Evolutionary conservation across 2,329 filamentous ascomycete species (phyloP).

Genomic region (Fusarium dlaminii): DNA sequence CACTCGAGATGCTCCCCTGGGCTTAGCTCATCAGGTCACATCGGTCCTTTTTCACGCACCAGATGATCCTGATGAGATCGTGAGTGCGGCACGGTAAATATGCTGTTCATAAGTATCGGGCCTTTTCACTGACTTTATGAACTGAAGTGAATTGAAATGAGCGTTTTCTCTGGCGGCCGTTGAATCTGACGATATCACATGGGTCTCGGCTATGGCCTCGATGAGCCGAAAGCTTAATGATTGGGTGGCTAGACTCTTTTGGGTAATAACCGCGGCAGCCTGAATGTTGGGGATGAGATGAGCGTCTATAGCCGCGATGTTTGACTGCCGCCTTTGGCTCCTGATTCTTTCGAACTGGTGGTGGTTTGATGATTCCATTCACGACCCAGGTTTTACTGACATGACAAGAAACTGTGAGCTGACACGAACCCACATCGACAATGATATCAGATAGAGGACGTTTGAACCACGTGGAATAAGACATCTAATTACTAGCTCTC

Average conservation of each 20-base stretch:
- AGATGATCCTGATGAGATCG: not conserved
- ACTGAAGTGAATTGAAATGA: not conserved
- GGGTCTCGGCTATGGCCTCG: not conserved
- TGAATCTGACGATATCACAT: not conserved
- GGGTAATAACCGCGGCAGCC: not conserved
- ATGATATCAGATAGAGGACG: rapidly evolving
- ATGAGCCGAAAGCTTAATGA: not conserved
- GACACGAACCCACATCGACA: rapidly evolving
- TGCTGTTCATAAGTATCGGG: not conserved
- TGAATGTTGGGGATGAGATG: not conserved
- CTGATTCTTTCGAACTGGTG: rapidly evolving
- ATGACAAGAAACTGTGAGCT: rapidly evolving
- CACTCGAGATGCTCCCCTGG: conserved; percentile 11
- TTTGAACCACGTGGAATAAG: rapidly evolving
- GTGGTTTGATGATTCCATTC: rapidly evolving
- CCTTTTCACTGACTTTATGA: not conserved
- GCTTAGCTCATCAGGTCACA: conserved; percentile 16
- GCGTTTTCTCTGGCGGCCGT: not conserved
- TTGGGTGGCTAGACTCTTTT: not conserved
- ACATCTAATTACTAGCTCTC: rapidly evolving
- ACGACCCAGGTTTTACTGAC: rapidly evolving
- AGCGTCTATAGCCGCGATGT: not conserved
- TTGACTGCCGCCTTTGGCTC: not conserved
- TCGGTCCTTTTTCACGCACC: conserved; percentile 22
- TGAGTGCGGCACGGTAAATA: not conserved